Evolutionary conservation across 73 alveolate species (phyloP), one percentile per base, ranked within the genome.

Genomic region (Paramecium bursaria): DNA sequence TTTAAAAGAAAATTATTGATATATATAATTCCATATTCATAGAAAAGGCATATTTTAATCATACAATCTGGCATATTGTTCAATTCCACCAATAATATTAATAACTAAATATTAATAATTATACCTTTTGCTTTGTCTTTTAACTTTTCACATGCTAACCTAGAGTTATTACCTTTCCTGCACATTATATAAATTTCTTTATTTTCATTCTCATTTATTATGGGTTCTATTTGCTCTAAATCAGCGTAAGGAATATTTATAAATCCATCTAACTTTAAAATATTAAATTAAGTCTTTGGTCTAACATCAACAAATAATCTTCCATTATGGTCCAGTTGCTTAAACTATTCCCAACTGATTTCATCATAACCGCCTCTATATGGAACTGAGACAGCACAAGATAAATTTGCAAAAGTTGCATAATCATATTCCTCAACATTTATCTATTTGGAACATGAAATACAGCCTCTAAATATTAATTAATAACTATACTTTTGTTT

Each of bases 101-200:
- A 44, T 33, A 21, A 39, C 76, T 51, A 30, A 3, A 11, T 5
- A 1, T 23, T 0, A 27, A 60, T 60, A 11, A 27, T 13, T n/a
- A 3, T 13, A 60, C 46, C 31, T 53, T 60, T 60, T 29, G 21
- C 2, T 30, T n/a, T n/a, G 1, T 60, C 19, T 10, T 22, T 13
- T 26, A 39, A 33, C 17, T 17, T 33, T 52, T 91, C 88, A 27
- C 92, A 74, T 1, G 97, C 93, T 44, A 57, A 73, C 48, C 91
- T 75, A 0, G 93, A 85, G 23, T 73, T 87, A 73, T 89, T 89
- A 0, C 97, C 97, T 52, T 90, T 88, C 51, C 97, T 75, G 77
- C 97, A 91, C 92, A 89, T 61, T 0, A 91, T 55, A 48, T 35
- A 91, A 0, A 91, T 86, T 49, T 46, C 80, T 10, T 85, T 87